Evolutionary conservation across 2,329 filamentous ascomycete species (phyloP).

Genomic region (Aspergillus uvarum): DNA sequence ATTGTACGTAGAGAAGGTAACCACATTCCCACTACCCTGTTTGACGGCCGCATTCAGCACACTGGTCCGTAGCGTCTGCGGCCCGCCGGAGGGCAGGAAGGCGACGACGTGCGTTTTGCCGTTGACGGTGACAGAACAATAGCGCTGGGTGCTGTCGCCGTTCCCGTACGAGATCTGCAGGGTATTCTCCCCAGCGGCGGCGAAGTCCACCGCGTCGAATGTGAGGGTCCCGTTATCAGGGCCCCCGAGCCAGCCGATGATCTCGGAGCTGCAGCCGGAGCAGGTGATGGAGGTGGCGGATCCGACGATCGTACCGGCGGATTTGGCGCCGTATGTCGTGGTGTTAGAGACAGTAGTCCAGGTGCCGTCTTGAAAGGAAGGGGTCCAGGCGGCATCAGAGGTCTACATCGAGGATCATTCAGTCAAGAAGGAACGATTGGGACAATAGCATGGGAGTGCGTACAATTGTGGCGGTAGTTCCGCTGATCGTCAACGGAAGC

Average conservation of each 20-base stretch:
- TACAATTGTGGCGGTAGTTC: slow-evolving; percentile 10
- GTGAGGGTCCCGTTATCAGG: slow-evolving; percentile 47
- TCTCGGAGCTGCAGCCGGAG: slow-evolving; percentile 48
- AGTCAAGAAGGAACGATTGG: no score
- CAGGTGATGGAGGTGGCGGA: slow-evolving; percentile 52
- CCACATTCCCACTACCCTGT: background rate
- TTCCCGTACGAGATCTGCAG: slow-evolving; percentile 58
- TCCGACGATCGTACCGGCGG: slow-evolving; percentile 37
- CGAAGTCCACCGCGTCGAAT: slow-evolving; percentile 49
- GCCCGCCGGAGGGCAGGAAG: slow-evolving; percentile 46
- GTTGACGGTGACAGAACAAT: slow-evolving; percentile 58
- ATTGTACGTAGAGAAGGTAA: background rate
- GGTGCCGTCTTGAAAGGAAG: slow-evolving; percentile 2
- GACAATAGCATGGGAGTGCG: background rate
- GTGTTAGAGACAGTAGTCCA: slow-evolving; percentile 5
- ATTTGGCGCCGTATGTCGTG: slow-evolving; percentile 4
- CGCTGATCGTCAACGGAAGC: slow-evolving; percentile 53
- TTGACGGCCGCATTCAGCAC: slow-evolving; percentile 1
- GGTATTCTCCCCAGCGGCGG: slow-evolving; percentile 49
- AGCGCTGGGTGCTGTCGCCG: slow-evolving; percentile 54
- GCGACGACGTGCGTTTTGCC: slow-evolving; percentile 53
- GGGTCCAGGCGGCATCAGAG: slow-evolving; percentile 8
- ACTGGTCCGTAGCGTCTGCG: background rate
- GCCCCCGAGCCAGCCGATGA: slow-evolving; percentile 59
- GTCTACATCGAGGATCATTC: background rate